These are phyloP conservation scores for Discostella pseudostelligera DNA, from an alignment of 108 stramenopile genomes.

Conservation along the genomic window DNA sequence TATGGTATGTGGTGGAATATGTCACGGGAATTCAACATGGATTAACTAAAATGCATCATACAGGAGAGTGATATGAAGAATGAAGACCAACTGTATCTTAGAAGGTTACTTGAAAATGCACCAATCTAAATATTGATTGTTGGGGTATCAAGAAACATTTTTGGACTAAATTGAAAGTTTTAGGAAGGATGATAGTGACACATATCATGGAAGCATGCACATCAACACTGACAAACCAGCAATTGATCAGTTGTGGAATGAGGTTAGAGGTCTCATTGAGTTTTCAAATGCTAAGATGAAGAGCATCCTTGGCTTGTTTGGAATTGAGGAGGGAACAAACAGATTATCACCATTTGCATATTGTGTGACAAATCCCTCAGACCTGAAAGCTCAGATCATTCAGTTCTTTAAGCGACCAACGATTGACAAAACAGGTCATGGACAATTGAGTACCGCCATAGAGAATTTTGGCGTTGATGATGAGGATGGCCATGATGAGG, in stretches of 20 bases:
- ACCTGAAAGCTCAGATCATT: neutral
- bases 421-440: neutral
- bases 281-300: conserved; percentile 6
- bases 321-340: conserved; percentile 14
- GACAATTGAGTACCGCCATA: neutral
- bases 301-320: conserved; percentile 22
- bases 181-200: neutral
- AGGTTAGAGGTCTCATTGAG: conserved; percentile 14
- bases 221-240: neutral
- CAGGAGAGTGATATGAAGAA: conserved; percentile 15
- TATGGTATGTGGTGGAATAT: conserved; percentile 4
- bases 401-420: conserved; percentile 7
- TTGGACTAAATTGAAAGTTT: conserved; percentile 11
- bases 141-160: conserved; percentile 17
- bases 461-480: too few species aligned
- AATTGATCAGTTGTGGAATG: conserved; percentile 22
- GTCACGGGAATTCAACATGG: conserved; percentile 27
- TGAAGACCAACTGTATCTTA: conserved; percentile 13
- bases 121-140: neutral
- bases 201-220: neutral
- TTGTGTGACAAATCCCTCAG: neutral
- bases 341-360: conserved; percentile 16
- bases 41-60: conserved; percentile 16
- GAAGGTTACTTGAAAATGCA: neutral
- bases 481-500: neutral